Base-by-base conservation (phyloP, 1,284 basidiomycete genomes). In the Ganoderma meredithae region DNA sequence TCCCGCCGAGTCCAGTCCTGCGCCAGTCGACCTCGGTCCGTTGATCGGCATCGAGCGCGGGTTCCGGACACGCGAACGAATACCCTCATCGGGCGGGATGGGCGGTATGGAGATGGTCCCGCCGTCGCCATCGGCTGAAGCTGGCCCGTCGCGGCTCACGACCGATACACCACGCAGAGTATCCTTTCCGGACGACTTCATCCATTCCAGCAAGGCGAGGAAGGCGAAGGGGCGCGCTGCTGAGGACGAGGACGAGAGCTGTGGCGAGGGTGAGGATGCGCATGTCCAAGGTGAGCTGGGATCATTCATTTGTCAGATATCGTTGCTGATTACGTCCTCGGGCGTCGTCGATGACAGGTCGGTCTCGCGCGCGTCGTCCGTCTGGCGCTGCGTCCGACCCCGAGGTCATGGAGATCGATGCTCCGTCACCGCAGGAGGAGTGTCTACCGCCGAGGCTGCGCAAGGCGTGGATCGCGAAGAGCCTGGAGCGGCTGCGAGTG, bases 1-100 rank as follows among this genome's bases (percentile, higher is more conserved):
- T 12, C 25, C 13, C 49, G 62, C 36, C 44, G 39, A 55, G 43
- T 60, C 33, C 39, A 71, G 39, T 40, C 64, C 43, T 52, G 67
- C 44, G 52, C 67, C 65, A 1, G 68, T 85, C 0, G 88, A 94
- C 73, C 74, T 94, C 0, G 94, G 94, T 2, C 89, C 90, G 2
- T 78, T 95, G 33, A 81, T 95, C 0, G 93, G 93, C 17, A 78
- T 81, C 12, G 82, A 88, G 65, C 81, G 94, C 13, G 92, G 93
- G 0, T 93, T 95, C 72, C 80, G 83, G 75, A 89, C 88, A 53
- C 79, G 83, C 41, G 88, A 89, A 75, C 81, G 82, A 69, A 80
- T 84, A 1, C 84, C 84, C 5, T 81, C 80, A 62, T 84, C 83
- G 55, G 87, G 90, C 0, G 89, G 90, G 0, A 82, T 91, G 79